Evolutionary conservation across 495 filamentous ascomycete species (phyloP).

Genomic region (Talaromyces wortmannii): DNA sequence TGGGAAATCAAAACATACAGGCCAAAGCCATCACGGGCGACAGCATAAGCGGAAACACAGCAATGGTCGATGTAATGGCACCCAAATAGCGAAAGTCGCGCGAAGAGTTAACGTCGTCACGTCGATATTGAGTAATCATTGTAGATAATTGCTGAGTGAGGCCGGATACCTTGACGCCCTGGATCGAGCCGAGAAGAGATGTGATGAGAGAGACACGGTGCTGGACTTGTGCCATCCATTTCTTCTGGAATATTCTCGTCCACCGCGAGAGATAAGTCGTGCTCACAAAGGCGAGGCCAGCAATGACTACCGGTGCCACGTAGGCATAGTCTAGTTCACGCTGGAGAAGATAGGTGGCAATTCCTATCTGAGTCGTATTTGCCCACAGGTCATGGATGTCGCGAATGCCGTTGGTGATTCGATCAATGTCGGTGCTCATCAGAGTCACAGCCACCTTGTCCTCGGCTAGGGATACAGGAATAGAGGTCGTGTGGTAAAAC

Average conservation of each 20-base stretch:
- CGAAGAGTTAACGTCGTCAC: conserved; percentile 10
- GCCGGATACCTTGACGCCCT: conserved; percentile 9
- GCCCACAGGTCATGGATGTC: conserved; percentile 55
- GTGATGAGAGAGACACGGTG: background rate
- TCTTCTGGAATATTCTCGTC: conserved; percentile 2
- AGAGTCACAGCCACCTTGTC: conserved; percentile 47
- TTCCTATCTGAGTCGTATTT: conserved; percentile 45
- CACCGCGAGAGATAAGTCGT: conserved; percentile 8
- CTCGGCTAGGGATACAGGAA: conserved; percentile 23
- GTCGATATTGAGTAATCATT: conserved; percentile 6
- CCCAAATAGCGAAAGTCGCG: conserved; percentile 10
- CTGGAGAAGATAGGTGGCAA: conserved; percentile 54
- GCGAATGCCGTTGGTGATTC: conserved; percentile 39
- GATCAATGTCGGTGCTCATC: conserved; percentile 58
- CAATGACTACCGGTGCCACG: conserved; percentile 46
- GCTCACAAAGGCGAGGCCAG: conserved; percentile 22
- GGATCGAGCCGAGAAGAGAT: conserved; percentile 10
- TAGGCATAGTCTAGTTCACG: conserved; percentile 46
- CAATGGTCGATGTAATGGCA: conserved; percentile 6
- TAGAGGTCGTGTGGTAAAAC: conserved; percentile 38
- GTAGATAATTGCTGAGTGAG: conserved; percentile 1
- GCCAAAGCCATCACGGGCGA: conserved; percentile 10
- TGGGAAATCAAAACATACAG: conserved; percentile 7
- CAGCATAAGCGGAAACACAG: conserved; percentile 5
- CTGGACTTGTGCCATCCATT: background rate